Conservation (phyloP, 2,329 filamentous ascomycete species). For the Didymosphaeria variabile region DNA sequence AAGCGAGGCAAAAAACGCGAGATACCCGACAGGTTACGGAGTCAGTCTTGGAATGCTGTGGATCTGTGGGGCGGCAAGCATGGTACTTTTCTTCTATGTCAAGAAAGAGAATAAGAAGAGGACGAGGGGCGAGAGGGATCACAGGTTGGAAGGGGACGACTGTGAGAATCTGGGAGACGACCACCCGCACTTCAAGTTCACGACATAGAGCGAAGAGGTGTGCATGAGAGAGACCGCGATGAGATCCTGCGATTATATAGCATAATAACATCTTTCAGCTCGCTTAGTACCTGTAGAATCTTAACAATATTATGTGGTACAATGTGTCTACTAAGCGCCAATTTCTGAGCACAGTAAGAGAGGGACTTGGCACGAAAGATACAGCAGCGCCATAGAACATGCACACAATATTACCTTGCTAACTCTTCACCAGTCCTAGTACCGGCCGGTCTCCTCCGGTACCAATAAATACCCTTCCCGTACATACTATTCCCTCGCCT, state of each 20-base stretch:
- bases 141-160: slow-evolving; percentile 53
- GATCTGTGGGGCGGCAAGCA: slow-evolving; percentile 56
- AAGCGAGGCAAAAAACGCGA: slow-evolving; percentile 51
- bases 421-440: too few species aligned
- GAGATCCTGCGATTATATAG: background rate
- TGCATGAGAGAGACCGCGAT: background rate
- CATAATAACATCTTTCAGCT: too few species aligned
- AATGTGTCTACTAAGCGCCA: too few species aligned
- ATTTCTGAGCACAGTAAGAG: too few species aligned
- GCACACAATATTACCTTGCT: too few species aligned
- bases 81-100: slow-evolving; percentile 53
- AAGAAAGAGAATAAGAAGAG: slow-evolving; percentile 59
- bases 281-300: too few species aligned
- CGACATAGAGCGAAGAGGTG: slow-evolving; percentile 27
- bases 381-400: too few species aligned
- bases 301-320: too few species aligned
- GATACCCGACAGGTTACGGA: slow-evolving; percentile 60
- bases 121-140: slow-evolving; percentile 57
- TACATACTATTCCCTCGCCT: too few species aligned
- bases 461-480: too few species aligned
- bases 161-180: slow-evolving; percentile 62
- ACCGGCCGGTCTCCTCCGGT: too few species aligned
- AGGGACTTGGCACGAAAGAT: too few species aligned
- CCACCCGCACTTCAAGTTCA: slow-evolving; percentile 60
- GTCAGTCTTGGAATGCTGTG: slow-evolving; percentile 60